These are phyloP conservation scores for Phtheirospermum japonicum DNA, from an alignment of 257 asterid species.

Conservation along the genomic window DNA sequence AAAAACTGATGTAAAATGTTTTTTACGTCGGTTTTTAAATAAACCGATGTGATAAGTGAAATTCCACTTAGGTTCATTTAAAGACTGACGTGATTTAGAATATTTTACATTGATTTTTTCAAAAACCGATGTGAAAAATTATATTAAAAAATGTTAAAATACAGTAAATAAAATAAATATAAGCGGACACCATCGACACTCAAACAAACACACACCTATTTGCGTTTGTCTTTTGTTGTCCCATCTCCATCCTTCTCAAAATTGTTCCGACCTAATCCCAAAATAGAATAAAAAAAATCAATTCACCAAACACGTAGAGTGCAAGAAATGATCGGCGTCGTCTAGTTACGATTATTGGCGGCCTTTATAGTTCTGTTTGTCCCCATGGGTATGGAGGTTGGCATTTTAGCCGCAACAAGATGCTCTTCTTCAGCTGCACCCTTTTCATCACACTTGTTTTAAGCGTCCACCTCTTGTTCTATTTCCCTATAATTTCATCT, in stretches of 20 bases:
- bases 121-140: no score
- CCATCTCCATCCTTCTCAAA: not conserved
- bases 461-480: constrained; percentile 85
- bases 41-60: no score
- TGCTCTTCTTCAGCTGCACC: constrained; percentile 95
- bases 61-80: no score
- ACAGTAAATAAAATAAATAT: no score
- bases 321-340: constrained; percentile 60
- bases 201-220: no score
- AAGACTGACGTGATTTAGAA: no score
- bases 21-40: no score
- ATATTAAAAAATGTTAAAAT: no score
- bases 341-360: constrained; percentile 81
- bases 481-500: constrained; percentile 58
- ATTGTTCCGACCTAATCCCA: constrained; percentile 29
- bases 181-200: no score
- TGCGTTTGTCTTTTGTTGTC: constrained; percentile 17
- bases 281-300: constrained; percentile 24
- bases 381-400: constrained; percentile 97
- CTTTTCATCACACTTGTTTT: constrained; percentile 94
- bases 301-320: no score
- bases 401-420: constrained; percentile 94
- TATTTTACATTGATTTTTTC: no score
- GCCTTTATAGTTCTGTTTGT: constrained; percentile 86
- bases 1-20: no score